Percentiles rank a stretch among this genome's conserved stretches.
Evolutionary conservation across 2,329 filamentous ascomycete species (phyloP).

Genomic region (Talaromyces sp.): DNA sequence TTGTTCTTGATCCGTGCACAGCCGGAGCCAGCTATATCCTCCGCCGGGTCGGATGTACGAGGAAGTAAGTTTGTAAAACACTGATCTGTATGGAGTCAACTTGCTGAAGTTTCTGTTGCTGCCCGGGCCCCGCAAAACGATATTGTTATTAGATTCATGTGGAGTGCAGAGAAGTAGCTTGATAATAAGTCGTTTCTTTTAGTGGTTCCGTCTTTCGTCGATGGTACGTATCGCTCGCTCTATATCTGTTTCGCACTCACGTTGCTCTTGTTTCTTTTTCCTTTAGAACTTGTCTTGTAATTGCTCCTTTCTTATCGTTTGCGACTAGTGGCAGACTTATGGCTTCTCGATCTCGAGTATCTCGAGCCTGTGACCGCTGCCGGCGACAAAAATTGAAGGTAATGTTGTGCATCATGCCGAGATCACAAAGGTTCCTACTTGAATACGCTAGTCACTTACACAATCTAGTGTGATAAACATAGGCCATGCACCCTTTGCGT

Average conservation of each 20-base stretch:
- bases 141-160: neutral
- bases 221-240: neutral
- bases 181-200: neutral
- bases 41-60: no score
- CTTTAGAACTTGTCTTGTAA: neutral
- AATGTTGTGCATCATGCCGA: neutral
- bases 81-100: no score
- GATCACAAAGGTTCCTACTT: neutral
- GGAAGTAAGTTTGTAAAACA: no score
- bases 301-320: neutral
- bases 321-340: neutral
- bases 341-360: slow-evolving; percentile 10
- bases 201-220: neutral
- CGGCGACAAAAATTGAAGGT: slow-evolving; percentile 35
- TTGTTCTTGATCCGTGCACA: no score
- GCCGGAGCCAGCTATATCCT: no score
- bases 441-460: neutral
- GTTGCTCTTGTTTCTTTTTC: neutral
- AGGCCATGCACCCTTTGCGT: slow-evolving; percentile 37
- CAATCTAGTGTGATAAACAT: slow-evolving; percentile 55
- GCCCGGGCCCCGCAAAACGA: no score
- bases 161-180: neutral
- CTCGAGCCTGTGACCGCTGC: slow-evolving; percentile 23
- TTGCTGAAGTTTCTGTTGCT: no score
- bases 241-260: neutral